Evolutionary conservation across 2,329 filamentous ascomycete genomes (phyloP), one percentile per base, ranked within the genome.

Genomic region (Clonostachys solani): DNA sequence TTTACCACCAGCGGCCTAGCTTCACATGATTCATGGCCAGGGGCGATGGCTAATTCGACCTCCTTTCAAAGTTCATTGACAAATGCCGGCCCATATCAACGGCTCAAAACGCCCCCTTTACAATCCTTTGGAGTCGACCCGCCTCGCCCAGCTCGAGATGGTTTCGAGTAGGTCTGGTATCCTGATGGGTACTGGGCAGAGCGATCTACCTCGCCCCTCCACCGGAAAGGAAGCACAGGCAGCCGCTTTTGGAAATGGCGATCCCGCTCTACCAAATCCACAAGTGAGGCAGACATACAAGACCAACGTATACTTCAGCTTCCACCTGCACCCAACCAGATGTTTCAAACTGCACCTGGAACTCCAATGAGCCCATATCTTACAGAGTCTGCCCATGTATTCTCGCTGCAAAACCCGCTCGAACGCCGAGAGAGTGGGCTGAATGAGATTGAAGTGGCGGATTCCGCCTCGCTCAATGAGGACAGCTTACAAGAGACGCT

Each of bases 131-230:
- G 59, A 15, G 58, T 75, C 29, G 78, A 83, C 47, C 79, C 79
- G 4, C 80, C 79, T 19, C 73, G 80, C 3, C 71, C 75, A n/a
- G 64, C 80, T 46, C 74, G 63, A 43, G 69, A 74, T 41, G 78
- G 79, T 38, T 70, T 63, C 55, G 80, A 83, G 64, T 83, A 78
- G 80, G 80, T 83, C 19, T 83, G 79, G 80, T 82, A 79, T 57
- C 79, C 80, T 2, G 75, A 73, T 45, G 80, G 80, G 6, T 83
- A 80, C 57, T 83, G 78, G 79, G 80, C 80, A n/a, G 80, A 83
- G 60, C 69, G 80, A n/a, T 66, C 73, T 42, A 47, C 55, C 23
- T 47, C 49, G 18, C 52, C 58, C 45, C 43, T 50, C 5, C 55
- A 60, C 2, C 56, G 59, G 15, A 59, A 64, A 52, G 67, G 62